Evolutionary conservation across 331 rosid species (phyloP).

Genomic region (Quercus tomentella): DNA sequence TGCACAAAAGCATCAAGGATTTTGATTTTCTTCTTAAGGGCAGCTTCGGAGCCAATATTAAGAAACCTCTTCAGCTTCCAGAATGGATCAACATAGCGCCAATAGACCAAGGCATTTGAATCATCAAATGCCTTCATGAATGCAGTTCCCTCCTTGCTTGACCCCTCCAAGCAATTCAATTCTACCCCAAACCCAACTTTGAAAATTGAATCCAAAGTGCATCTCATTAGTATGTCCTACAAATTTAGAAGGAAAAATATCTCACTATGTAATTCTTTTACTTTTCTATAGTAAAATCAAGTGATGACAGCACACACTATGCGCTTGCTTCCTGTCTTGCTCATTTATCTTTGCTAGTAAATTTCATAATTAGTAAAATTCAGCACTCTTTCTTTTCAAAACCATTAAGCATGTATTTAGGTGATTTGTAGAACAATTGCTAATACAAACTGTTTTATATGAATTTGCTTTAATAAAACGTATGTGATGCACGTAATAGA

Average conservation of each 20-base stretch:
- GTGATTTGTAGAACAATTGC: neutral
- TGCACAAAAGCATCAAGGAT: constrained; percentile 46
- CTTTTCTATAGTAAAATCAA: neutral
- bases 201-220: constrained; percentile 73
- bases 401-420: too few relatives aligned
- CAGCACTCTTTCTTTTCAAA: too few relatives aligned
- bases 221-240: constrained; percentile 62
- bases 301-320: neutral
- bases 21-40: constrained; percentile 42
- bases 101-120: constrained; percentile 46
- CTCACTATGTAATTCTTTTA: too few relatives aligned
- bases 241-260: neutral
- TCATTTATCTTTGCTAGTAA: too few relatives aligned
- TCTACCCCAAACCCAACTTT: constrained; percentile 77
- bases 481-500: too few relatives aligned
- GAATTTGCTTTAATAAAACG: too few relatives aligned
- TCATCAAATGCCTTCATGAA: constrained; percentile 79
- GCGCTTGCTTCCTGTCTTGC: too few relatives aligned
- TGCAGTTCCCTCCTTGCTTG: constrained; percentile 45
- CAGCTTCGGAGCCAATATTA: constrained; percentile 59
- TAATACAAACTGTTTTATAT: neutral
- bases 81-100: constrained; percentile 65
- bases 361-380: too few relatives aligned
- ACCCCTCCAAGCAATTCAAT: constrained; percentile 57
- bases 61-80: constrained; percentile 65